Evolutionary conservation across 176 grass and related monocot species (phyloP), one percentile per base, ranked within the genome.

Genomic region (Musa itinerans): DNA sequence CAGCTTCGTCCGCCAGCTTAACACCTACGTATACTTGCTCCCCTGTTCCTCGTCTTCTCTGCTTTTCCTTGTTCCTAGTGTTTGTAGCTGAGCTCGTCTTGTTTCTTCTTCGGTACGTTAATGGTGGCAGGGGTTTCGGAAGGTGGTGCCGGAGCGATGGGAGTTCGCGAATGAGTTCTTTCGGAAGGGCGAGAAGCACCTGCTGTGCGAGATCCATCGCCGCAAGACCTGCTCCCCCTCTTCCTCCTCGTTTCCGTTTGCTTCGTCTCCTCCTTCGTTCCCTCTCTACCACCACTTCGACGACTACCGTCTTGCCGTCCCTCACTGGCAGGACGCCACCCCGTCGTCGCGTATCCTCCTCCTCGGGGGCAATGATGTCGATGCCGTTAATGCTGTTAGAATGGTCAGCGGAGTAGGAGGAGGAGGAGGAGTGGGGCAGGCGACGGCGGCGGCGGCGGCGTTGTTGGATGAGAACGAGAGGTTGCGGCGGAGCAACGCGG

Each of bases 1-100:
- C 11, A 94, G 91, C 53, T 99, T 99, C 76, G 95, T 99, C 58
- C 95, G 95, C 70, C 95, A 99, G 83, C 95, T 99, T 72, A 99
- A 99, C 89, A 99, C 95, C 69, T 99, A 99, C 87, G 95, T 99
- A 73, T 79, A 82, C 73, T 10, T 10, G 13, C 58, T 34, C 3
- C 29, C 29, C 8, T 11, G 43, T 23, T 74, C 50, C 51, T 25
- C 50, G 21, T 53, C 59, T 48, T 16, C 0, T 29, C 11, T 74
- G 17, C 19, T 72, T 34, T 34, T 4, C 29, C 29, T 34, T 34
- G 29, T 5, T 34, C 29, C 29, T 34, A 34, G 29, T 34, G 29
- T 5, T 34, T 34, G 29, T 5, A 34, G 3, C 29, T 34, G 29
- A 34, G 29, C 29, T 34, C 29, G 29, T 34, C 29, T 34, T 34